Evolutionary conservation across 148 eudicot genomes (phyloP), one percentile per base, ranked within the genome.

Genomic region (Spergularia bocconei): DNA sequence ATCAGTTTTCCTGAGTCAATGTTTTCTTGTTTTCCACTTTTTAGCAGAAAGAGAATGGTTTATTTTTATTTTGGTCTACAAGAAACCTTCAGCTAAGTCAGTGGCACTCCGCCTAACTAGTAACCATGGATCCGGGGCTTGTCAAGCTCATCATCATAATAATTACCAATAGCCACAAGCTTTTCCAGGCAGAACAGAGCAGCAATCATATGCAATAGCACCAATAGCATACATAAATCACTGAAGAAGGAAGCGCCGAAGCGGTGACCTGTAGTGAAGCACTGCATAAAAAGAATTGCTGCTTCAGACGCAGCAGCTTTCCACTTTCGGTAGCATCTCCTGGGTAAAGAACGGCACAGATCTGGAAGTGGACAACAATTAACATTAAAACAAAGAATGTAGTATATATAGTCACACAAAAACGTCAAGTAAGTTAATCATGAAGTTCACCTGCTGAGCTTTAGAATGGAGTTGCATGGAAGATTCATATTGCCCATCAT

Each of bases 281-380:
- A 89, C 99, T 95, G 81, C 99, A 95, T 51, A 95, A 78, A 82
- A 95, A 95, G 84, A 82, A 95, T 71, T 95, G 99, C 78, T 95
- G 99, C 96, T 95, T 95, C 79, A 95, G 79, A 29, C 99, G 84
- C 80, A 95, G 70, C 66, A 95, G 88, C 78, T 95, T 95, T 75
- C 99, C 99, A 65, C 67, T 58, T 84, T 95, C 97, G 48, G 97
- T 95, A 79, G 97, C 87, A 88, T 95, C 99, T 75, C 99, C 99
- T 38, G 99, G 99, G 81, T 95, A 95, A 36, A 95, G 85, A 79
- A 92, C 94, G 65, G 93, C 97, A 86, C 99, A 95, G 63, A 95
- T 95, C 99, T 95, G 89, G 68, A 84, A 74, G 64, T 52, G 69
- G 75, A 73, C 33, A 77, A 55, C 21, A 79, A 25, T 29, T 51